These are phyloP conservation scores for Aspergillus tubingensis DNA, from an alignment of 2,329 filamentous ascomycete genomes.

Conservation along the genomic window DNA sequence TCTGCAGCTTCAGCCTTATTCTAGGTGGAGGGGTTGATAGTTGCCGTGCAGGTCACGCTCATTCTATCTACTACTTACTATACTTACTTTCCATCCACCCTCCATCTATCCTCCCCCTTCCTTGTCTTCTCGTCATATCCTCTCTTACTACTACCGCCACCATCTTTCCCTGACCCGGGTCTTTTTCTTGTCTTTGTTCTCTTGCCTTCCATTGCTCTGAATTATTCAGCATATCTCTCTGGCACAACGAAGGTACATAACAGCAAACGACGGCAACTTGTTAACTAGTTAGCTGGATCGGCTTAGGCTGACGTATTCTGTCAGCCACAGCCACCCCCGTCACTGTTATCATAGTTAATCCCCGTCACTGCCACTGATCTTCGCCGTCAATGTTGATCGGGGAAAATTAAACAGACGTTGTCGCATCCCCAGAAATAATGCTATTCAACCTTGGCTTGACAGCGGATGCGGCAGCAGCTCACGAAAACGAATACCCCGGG, in stretches of 20 bases:
- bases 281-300: not conserved
- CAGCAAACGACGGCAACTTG: not conserved
- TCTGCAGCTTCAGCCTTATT: slow-evolving; percentile 5
- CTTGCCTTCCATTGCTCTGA: not conserved
- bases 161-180: not conserved
- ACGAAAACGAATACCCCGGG: slow-evolving; percentile 37
- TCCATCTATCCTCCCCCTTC: not conserved
- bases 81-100: not conserved
- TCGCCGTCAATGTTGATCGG: slow-evolving; percentile 19
- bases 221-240: not conserved
- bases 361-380: not conserved
- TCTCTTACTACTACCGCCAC: not conserved
- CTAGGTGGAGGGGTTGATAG: slow-evolving; percentile 2
- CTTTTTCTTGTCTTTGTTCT: not conserved
- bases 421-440: slow-evolving; percentile 33
- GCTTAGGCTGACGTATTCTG: not conserved
- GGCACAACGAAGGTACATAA: not conserved
- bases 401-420: slow-evolving; percentile 13
- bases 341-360: not conserved
- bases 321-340: not conserved
- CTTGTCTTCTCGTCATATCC: not conserved
- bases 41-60: slow-evolving; percentile 14
- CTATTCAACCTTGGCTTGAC: slow-evolving; percentile 46
- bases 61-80: not conserved
- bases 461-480: slow-evolving; percentile 47